These are phyloP conservation scores for Lagenidium giganteum DNA, from an alignment of 352 stramenopile genomes.

Conservation along the genomic window DNA sequence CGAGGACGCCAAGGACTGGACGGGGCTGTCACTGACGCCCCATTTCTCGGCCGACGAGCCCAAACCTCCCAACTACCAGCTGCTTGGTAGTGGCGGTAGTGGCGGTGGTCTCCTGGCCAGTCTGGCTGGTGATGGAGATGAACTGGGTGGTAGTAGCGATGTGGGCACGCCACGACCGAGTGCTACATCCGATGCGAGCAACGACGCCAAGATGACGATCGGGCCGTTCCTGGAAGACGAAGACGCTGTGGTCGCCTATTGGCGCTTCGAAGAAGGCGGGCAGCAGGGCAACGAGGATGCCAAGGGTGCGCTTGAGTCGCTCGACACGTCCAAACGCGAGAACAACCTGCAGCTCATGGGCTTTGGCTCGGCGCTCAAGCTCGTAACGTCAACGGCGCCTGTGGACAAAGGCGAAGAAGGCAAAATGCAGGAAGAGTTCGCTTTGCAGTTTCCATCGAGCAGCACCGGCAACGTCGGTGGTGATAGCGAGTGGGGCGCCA, in stretches of 20 bases:
- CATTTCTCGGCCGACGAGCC: constrained; percentile 50
- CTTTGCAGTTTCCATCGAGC: constrained; percentile 40
- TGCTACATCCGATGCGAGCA: too few species aligned
- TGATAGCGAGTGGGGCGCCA: constrained; percentile 32
- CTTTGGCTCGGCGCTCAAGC: constrained; percentile 23
- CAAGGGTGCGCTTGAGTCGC: constrained; percentile 29
- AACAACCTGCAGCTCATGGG: constrained; percentile 60
- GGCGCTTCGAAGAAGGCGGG: constrained; percentile 79
- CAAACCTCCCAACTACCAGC: constrained; percentile 43
- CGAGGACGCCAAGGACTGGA: constrained; percentile 61
- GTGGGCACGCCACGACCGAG: too few species aligned
- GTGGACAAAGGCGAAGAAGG: constrained; percentile 68
- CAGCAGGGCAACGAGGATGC: constrained; percentile 15
- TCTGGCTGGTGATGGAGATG: background rate
- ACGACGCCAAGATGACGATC: constrained; percentile 50
- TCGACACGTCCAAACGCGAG: constrained; percentile 81
- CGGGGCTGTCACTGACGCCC: constrained; percentile 32
- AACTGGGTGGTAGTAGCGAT: too few species aligned
- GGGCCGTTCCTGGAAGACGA: constrained; percentile 82
- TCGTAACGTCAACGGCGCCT: constrained; percentile 54
- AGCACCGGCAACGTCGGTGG: background rate
- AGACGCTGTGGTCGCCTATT: constrained; percentile 80
- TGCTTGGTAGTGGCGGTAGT: constrained; percentile 18
- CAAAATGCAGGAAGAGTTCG: constrained; percentile 69
- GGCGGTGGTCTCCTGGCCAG: background rate